Conservation (phyloP, 257 asterid genomes). For the Rauvolfia tetraphylla region DNA sequence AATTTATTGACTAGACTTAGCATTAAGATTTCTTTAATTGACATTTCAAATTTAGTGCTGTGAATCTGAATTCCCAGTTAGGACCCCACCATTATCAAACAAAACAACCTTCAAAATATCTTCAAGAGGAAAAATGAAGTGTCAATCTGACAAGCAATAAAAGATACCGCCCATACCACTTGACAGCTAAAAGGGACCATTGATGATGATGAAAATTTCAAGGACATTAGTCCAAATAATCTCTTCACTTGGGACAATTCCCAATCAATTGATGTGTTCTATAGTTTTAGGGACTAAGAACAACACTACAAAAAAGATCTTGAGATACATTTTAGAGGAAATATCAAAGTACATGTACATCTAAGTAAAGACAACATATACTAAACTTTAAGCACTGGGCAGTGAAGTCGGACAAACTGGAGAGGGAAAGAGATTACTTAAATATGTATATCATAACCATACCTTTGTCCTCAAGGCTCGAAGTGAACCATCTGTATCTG, state of each 20-base stretch:
- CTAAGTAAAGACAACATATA: neutral
- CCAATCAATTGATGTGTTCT: too few relatives aligned
- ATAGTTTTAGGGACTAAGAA: neutral
- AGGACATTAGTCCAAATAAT: neutral
- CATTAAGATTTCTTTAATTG: neutral
- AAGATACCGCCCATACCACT: neutral
- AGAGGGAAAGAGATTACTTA: neutral
- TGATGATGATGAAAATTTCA: neutral
- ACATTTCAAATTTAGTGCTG: neutral
- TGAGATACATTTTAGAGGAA: neutral
- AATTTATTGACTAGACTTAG: neutral
- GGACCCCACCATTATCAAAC: neutral
- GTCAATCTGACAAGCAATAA: neutral
- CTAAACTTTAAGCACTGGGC: too few relatives aligned
- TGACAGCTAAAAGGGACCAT: neutral
- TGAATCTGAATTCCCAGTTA: neutral
- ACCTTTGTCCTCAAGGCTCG: constrained; percentile 92
- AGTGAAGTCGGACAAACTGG: neutral
- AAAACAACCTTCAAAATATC: neutral
- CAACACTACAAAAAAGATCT: too few relatives aligned
- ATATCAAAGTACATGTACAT: neutral
- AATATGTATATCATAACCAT: neutral
- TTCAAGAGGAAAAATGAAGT: neutral
- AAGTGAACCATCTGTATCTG: constrained; percentile 88
- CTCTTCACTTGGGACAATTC: neutral